Conservation (phyloP, 2,329 filamentous ascomycete genomes). For the Metarhizium rileyi region DNA sequence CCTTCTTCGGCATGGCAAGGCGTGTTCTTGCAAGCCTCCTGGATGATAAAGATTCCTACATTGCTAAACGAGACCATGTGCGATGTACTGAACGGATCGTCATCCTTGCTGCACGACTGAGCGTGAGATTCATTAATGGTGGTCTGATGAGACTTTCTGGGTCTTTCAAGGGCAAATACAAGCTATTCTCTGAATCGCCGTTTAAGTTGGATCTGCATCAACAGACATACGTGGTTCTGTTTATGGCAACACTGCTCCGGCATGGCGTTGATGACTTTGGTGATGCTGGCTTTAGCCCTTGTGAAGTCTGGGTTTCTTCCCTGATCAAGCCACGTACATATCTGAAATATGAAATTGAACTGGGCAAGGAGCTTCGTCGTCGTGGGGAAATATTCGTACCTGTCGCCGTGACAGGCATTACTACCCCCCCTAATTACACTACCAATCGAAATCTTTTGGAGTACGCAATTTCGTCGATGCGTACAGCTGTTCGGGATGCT, state of each 20-base stretch:
- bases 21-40: conserved; percentile 21
- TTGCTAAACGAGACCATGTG: conserved; percentile 13
- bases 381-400: conserved; percentile 34
- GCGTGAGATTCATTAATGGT: conserved; percentile 33
- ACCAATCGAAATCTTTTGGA: conserved; percentile 40
- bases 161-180: conserved; percentile 40
- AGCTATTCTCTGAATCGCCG: conserved; percentile 36
- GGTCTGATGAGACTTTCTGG: conserved; percentile 33
- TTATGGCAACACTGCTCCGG: conserved; percentile 40
- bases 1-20: conserved; percentile 39
- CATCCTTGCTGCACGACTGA: conserved; percentile 35
- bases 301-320: conserved; percentile 43
- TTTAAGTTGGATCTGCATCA: conserved; percentile 29
- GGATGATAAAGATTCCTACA: conserved; percentile 9
- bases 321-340: conserved; percentile 39
- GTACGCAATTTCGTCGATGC: conserved; percentile 39
- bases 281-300: conserved; percentile 32
- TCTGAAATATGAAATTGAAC: conserved; percentile 37
- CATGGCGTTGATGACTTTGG: conserved; percentile 36
- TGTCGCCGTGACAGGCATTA: conserved; percentile 25
- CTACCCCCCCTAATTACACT: conserved; percentile 34
- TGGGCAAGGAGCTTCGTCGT: conserved; percentile 36
- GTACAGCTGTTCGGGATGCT: conserved; percentile 33
- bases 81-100: conserved; percentile 36
- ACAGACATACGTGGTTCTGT: conserved; percentile 39